Conservation (phyloP, 768 basidiomycete species). For the Mycena vulgaris region DNA sequence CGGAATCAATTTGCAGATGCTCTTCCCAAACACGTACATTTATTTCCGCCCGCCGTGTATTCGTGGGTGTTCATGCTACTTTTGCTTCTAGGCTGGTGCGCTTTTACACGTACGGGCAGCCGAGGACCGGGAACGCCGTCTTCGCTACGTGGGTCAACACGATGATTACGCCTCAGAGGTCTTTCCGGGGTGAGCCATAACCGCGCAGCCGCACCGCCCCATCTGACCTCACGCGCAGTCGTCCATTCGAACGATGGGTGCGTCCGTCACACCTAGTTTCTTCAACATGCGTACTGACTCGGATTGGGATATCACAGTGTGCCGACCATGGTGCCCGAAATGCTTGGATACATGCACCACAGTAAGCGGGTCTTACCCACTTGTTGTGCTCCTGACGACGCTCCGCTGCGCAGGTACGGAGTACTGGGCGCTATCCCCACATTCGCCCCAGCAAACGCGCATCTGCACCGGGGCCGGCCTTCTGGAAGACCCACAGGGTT, state of each 20-base stretch:
- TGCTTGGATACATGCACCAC: constrained; percentile 32
- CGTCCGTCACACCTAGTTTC: neutral
- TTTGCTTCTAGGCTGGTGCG: constrained; percentile 7
- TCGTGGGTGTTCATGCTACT: neutral
- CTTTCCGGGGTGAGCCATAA: constrained; percentile 22
- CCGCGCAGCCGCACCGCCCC: neutral
- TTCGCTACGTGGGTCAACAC: constrained; percentile 30
- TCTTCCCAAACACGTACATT: constrained; percentile 44
- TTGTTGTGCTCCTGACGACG: neutral
- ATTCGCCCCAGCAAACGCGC: constrained; percentile 37
- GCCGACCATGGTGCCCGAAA: constrained; percentile 30
- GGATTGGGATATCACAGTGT: constrained; percentile 16
- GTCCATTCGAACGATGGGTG: constrained; percentile 36
- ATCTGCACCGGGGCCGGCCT: constrained; percentile 30
- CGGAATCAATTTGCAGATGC: constrained; percentile 49
- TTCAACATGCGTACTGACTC: neutral
- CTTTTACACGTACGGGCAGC: constrained; percentile 38
- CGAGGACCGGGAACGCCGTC: constrained; percentile 29
- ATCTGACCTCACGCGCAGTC: constrained; percentile 21
- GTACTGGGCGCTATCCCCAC: constrained; percentile 37
- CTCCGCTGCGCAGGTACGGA: constrained; percentile 25
- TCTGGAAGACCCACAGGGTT: constrained; percentile 29
- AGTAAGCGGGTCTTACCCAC: neutral
- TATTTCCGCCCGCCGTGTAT: neutral
- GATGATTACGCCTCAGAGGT: constrained; percentile 24